Evolutionary conservation across 305 asterid genomes (phyloP).

Genomic region (Rubia peregrina): DNA sequence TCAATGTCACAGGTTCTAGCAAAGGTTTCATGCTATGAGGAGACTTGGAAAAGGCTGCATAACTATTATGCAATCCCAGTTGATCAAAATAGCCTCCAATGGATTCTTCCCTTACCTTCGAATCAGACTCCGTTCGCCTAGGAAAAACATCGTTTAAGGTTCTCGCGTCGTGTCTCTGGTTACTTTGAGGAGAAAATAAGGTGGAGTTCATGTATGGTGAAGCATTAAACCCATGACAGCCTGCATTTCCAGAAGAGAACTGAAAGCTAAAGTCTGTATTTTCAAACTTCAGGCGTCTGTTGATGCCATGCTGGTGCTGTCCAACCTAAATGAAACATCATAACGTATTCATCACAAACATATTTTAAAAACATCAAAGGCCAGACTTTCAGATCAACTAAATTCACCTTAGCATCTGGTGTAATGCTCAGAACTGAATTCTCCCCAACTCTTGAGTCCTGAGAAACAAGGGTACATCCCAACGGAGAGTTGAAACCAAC

Average conservation of each 20-base stretch:
- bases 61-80: slow-evolving; percentile 24
- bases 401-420: slow-evolving; percentile 12
- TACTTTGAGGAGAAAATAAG: slow-evolving; percentile 24
- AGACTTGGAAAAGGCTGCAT: slow-evolving; percentile 27
- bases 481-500: neutral
- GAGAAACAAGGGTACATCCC: neutral
- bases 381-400: neutral
- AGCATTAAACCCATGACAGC: slow-evolving; percentile 13
- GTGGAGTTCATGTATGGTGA: slow-evolving; percentile 26
- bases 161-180: slow-evolving; percentile 20
- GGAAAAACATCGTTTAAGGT: slow-evolving; percentile 53
- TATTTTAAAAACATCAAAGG: neutral
- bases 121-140: slow-evolving; percentile 39
- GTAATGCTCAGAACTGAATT: slow-evolving; percentile 6
- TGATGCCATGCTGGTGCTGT: slow-evolving; percentile 39
- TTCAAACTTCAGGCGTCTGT: slow-evolving; percentile 62
- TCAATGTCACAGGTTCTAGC: slow-evolving; percentile 25
- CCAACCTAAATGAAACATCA: slow-evolving; percentile 37
- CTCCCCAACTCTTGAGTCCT: slow-evolving; percentile 7
- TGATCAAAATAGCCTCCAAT: slow-evolving; percentile 35
- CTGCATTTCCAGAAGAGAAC: slow-evolving; percentile 22
- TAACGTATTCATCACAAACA: slow-evolving; percentile 17
- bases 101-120: slow-evolving; percentile 36
- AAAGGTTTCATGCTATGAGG: slow-evolving; percentile 24
- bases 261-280: slow-evolving; percentile 28